A percentile compares a stretch with the other conserved stretches of the same genome.
Evolutionary conservation across 306 rosid species (phyloP).

Genomic region (Boehmeria nivea): DNA sequence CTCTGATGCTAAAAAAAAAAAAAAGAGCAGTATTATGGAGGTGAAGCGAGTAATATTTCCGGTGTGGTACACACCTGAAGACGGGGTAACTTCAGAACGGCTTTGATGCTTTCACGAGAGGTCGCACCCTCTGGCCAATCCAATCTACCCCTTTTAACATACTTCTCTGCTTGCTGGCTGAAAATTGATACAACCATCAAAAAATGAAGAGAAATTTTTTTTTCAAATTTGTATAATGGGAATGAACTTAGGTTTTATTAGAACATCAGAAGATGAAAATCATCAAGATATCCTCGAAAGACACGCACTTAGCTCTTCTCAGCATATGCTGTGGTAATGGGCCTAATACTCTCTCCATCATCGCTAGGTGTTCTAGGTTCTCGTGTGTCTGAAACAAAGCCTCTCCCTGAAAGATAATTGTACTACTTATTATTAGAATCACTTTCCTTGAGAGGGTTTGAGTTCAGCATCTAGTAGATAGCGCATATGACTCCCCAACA

Average conservation of each 20-base stretch:
- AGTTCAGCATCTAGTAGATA: not conserved
- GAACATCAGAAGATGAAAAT: not conserved
- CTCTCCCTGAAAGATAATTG: slow-evolving; percentile 48
- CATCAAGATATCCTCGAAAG: not conserved
- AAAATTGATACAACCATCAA: not conserved
- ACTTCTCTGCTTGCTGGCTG: slow-evolving; percentile 73
- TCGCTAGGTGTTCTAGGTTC: slow-evolving; percentile 80
- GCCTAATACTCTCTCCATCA: slow-evolving; percentile 90
- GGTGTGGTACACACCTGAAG: slow-evolving; percentile 46
- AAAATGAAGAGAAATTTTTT: not conserved
- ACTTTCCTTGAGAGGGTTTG: too few species aligned
- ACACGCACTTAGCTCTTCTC: slow-evolving; percentile 64
- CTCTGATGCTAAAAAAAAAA: not conserved
- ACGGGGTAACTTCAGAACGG: slow-evolving; percentile 63
- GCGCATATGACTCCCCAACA: not conserved
- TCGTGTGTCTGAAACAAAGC: slow-evolving; percentile 87
- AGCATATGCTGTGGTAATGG: slow-evolving; percentile 59
- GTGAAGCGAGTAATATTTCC: not conserved
- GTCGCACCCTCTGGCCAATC: slow-evolving; percentile 87
- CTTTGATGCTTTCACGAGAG: slow-evolving; percentile 73
- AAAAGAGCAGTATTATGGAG: too few species aligned
- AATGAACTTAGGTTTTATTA: not conserved
- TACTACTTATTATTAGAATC: not conserved
- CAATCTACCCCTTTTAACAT: slow-evolving; percentile 61
- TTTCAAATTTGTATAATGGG: not conserved